Evolutionary conservation across 1,284 basidiomycete species (phyloP).

Genomic region (Rhodotorula sp.): DNA sequence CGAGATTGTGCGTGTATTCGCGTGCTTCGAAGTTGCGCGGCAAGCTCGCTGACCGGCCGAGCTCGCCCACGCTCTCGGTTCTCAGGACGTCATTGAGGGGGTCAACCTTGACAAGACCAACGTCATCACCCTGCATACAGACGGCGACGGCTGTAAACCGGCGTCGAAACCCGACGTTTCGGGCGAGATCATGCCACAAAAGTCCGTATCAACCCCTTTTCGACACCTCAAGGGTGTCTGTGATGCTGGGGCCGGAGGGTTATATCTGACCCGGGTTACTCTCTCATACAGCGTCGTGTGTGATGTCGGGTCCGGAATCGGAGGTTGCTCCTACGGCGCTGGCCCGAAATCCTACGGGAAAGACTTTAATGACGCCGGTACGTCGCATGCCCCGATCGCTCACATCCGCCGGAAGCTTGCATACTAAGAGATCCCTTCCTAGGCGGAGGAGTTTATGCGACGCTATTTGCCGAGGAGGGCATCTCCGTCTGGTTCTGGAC

Average conservation of each 20-base stretch:
- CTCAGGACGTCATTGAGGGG: conserved; percentile 23
- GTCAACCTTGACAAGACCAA: conserved; percentile 12
- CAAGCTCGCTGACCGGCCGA: background rate
- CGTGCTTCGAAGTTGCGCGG: background rate
- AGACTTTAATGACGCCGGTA: conserved; percentile 14
- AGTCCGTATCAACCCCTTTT: background rate
- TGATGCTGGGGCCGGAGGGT: background rate
- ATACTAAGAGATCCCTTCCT: background rate
- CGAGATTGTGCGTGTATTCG: conserved; percentile 8
- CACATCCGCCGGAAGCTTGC: too few relatives aligned
- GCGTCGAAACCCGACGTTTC: background rate
- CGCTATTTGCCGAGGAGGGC: background rate
- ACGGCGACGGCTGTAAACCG: conserved; percentile 17
- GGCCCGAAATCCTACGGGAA: conserved; percentile 7
- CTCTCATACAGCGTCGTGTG: conserved; percentile 8
- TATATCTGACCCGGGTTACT: background rate
- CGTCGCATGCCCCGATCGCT: background rate
- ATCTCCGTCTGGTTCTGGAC: background rate
- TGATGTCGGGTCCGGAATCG: conserved; percentile 12
- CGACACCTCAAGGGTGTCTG: too few relatives aligned
- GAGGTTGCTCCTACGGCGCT: conserved; percentile 14
- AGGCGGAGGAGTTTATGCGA: background rate
- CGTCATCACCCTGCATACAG: conserved; percentile 16
- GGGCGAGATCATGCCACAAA: background rate
- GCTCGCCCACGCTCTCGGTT: too few relatives aligned